Base-by-base conservation (phyloP, 306 rosid genomes). In the Albizia julibrissin region DNA sequence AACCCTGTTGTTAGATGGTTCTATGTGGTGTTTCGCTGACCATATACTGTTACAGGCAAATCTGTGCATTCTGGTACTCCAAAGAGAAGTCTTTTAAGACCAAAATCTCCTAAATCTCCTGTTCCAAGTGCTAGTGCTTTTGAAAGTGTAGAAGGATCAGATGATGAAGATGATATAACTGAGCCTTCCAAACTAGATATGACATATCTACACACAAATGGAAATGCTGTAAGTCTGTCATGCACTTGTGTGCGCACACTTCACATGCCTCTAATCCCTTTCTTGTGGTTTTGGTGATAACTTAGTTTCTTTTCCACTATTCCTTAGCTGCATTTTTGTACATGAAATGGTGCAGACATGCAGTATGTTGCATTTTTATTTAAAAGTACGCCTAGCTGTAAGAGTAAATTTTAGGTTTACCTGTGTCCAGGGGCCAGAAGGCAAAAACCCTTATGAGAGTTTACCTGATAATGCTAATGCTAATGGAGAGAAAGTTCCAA, bases 91-190 rank as follows among this genome's bases (percentile, higher is more conserved):
- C 66, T 83, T 78, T 65, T 88, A 34, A 79, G 91, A 80, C 83
- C 87, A 68, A 87, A 82, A 64, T 87, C 96, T 47, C 93, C 96
- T 4, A 91, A 88, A 82, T 89, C 96, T 43, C 96, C 96, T 24
- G 92, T 87, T 85, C 90, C 91, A 85, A 29, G 31, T 82, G 93
- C 88, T 22, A 89, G 90, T 73, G 93, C 91, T 69, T 89, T 91
- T 18, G 96, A 88, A 81, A 91, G 96, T 50, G 81, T 88, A 56
- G 93, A 91, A 69, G 96, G 87, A 50, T 91, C 96, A 14, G 96
- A 91, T 50, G 92, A 87, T 22, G 95, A 91, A 72, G 91, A 90
- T 39, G 77, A 77, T 80, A 14, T 91, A 79, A 70, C 70, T 9
- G 93, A 90, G 46, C 77, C 22, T 79, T 54, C 87, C 44, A 80